phyloP scores from a whole-genome alignment of 306 rosid species.

The Sesbania bispinosa region DNA sequence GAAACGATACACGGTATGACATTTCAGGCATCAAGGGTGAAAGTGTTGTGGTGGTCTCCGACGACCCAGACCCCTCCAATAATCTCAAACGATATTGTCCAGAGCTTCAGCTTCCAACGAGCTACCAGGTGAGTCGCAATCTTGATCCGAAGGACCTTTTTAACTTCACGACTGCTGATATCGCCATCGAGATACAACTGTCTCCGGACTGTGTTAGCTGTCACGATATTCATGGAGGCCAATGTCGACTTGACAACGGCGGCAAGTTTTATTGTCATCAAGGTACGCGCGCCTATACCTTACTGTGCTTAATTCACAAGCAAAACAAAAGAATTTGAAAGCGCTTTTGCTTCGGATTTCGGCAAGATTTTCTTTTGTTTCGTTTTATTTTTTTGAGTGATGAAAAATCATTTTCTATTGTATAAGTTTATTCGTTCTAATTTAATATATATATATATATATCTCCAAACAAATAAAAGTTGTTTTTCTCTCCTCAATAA shows the following conservation, averaged over 20 bases:
- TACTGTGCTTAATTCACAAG: no score
- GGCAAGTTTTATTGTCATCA: conserved; percentile 10
- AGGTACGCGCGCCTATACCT: not conserved
- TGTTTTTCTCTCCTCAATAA: no score
- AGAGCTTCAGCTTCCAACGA: conserved; percentile 14
- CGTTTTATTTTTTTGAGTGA: no score
- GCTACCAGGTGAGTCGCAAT: not conserved
- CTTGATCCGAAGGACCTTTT: not conserved
- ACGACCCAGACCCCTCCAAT: no score
- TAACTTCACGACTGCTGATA: not conserved
- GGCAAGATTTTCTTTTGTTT: no score
- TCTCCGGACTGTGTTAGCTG: conserved; percentile 21
- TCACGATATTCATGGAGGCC: conserved; percentile 4
- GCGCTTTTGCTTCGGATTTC: no score
- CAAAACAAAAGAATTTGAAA: no score
- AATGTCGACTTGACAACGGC: conserved; percentile 7
- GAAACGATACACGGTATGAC: not conserved
- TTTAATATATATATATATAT: no score
- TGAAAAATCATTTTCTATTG: no score
- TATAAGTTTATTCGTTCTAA: no score
- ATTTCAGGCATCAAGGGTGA: not conserved
- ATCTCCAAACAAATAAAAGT: no score
- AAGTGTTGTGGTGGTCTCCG: not conserved
- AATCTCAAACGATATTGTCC: not conserved
- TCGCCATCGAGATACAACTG: not conserved